phyloP scores from a whole-genome alignment of 345 rosid species.

The Clarkia xantiana region DNA sequence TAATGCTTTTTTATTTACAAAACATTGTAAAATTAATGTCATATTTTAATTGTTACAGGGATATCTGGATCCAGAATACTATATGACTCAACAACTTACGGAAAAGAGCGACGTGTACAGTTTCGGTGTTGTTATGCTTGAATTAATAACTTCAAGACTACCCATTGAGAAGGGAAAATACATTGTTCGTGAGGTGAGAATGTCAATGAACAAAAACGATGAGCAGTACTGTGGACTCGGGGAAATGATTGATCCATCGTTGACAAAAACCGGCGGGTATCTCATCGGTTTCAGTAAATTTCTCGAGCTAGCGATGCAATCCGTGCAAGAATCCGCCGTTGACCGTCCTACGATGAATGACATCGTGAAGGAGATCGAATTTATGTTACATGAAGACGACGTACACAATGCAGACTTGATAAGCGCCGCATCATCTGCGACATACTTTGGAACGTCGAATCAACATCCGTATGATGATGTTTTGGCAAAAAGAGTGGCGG shows the following conservation, averaged over 20 bases:
- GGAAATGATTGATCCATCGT: slow-evolving; percentile 56
- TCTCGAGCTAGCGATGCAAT: slow-evolving; percentile 63
- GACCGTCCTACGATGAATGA: slow-evolving; percentile 86
- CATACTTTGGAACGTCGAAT: slow-evolving; percentile 49
- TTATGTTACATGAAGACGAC: slow-evolving; percentile 58
- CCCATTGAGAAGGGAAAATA: slow-evolving; percentile 91
- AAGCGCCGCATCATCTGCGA: slow-evolving; percentile 68
- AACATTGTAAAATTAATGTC: no score
- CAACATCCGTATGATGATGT: slow-evolving; percentile 26
- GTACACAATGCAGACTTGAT: slow-evolving; percentile 45
- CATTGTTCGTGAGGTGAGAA: slow-evolving; percentile 59
- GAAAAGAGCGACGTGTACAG: slow-evolving; percentile 98
- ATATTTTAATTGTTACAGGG: no score
- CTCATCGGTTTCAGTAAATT: slow-evolving; percentile 42
- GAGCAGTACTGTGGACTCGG: slow-evolving; percentile 49
- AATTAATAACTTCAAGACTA: slow-evolving; percentile 65
- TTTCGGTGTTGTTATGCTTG: slow-evolving; percentile 89
- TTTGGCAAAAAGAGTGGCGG: slow-evolving; percentile 25
- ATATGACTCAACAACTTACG: slow-evolving; percentile 83
- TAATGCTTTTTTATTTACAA: no score
- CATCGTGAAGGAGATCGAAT: slow-evolving; percentile 68
- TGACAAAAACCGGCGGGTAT: slow-evolving; percentile 25
- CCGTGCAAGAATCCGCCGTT: slow-evolving; percentile 70
- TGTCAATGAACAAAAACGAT: slow-evolving; percentile 34
- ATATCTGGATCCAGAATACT: slow-evolving; percentile 86